A percentile compares a stretch with the other conserved stretches of the same genome.
Conservation (phyloP, 768 basidiomycete species). For the Flagelloscypha sp. region DNA sequence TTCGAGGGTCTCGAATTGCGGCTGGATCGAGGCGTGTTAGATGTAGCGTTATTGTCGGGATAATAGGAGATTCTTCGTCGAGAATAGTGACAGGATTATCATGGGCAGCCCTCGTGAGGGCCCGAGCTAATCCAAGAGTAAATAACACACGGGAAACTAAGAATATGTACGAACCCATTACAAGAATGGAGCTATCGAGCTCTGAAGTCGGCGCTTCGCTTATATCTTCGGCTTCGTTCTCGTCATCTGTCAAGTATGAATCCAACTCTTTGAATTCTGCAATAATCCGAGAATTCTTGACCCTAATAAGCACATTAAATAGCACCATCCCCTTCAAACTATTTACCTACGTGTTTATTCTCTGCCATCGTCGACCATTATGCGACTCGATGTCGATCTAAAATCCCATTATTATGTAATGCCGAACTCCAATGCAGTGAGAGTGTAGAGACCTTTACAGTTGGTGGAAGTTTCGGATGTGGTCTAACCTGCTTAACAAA, state of each 20-base stretch:
- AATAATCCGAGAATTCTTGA: constrained; percentile 67
- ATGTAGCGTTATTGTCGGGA: constrained; percentile 49
- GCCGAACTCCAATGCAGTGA: no score
- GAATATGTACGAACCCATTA: no score
- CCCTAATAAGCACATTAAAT: constrained; percentile 42
- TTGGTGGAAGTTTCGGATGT: no score
- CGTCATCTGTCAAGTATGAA: constrained; percentile 58
- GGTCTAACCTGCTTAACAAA: no score
- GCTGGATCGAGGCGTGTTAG: constrained; percentile 61
- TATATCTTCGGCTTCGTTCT: no score
- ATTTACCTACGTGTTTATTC: constrained; percentile 83
- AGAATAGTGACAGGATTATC: constrained; percentile 37
- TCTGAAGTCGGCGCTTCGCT: no score
- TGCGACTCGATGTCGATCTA: constrained; percentile 79
- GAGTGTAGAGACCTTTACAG: no score
- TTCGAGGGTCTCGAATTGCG: constrained; percentile 44
- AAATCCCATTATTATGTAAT: no score
- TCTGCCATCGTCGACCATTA: constrained; percentile 69
- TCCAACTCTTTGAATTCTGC: constrained; percentile 83
- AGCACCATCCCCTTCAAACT: no score
- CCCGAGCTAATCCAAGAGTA: constrained; percentile 59
- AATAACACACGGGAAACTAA: no score
- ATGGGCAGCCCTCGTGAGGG: constrained; percentile 56
- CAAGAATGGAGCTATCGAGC: no score
- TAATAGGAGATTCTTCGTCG: constrained; percentile 22